A percentile compares a stretch with the other conserved stretches of the same genome.
These are phyloP conservation scores for Cutaneotrichosporon sp. DNA, from an alignment of 1,284 basidiomycete species.

Conservation along the genomic window DNA sequence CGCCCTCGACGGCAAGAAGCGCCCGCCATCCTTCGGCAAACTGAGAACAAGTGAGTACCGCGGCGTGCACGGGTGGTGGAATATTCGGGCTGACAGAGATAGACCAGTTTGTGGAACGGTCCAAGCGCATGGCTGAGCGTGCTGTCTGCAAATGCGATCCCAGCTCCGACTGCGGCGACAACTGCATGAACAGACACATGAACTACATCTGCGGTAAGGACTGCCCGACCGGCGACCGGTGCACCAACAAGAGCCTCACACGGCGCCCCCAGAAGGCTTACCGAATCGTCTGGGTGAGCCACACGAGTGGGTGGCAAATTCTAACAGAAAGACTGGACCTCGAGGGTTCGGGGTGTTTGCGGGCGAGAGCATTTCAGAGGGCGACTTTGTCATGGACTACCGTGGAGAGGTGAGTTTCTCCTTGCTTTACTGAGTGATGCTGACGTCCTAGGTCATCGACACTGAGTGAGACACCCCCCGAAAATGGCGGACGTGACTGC, in stretches of 20 bases:
- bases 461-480: constrained; percentile 29
- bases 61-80: not conserved
- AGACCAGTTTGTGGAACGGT: constrained; percentile 16
- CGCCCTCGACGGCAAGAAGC: constrained; percentile 47
- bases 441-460: constrained; percentile 30
- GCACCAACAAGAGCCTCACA: constrained; percentile 45
- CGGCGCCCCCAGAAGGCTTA: constrained; percentile 40
- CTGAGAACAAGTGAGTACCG: constrained; percentile 37
- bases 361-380: constrained; percentile 50
- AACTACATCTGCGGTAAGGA: constrained; percentile 56
- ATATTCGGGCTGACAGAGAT: not conserved
- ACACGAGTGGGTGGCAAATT: not conserved
- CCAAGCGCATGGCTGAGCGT: not conserved
- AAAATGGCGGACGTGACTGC: not conserved
- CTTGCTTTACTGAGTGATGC: not conserved
- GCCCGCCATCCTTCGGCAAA: constrained; percentile 43
- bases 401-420: constrained; percentile 49
- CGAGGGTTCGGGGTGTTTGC: constrained; percentile 56
- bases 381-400: constrained; percentile 57
- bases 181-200: constrained; percentile 57
- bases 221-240: constrained; percentile 53
- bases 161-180: constrained; percentile 50
- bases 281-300: constrained; percentile 48
- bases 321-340: constrained; percentile 47
- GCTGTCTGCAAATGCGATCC: constrained; percentile 52